These are phyloP conservation scores for Stipa capillata DNA, from an alignment of 176 grass and related monocot species.

Conservation along the genomic window DNA sequence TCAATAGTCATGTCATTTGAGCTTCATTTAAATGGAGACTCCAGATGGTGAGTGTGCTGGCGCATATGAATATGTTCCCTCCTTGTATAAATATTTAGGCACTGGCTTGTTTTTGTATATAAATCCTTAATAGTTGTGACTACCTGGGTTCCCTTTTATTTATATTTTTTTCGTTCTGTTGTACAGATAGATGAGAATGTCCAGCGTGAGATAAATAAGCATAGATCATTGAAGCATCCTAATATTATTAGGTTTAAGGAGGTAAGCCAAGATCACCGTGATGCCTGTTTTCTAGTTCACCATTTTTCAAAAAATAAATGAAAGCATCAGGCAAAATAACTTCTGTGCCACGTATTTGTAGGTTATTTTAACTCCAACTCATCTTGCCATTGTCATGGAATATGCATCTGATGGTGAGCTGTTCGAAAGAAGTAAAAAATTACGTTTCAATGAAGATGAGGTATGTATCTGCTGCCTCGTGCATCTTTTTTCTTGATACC, in stretches of 20 bases:
- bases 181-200: conserved; percentile 99
- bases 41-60: background rate
- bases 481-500: conserved; percentile 9
- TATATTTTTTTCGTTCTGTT: conserved; percentile 21
- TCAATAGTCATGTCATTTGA: background rate
- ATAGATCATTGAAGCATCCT: conserved; percentile 92
- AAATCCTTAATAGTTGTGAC: background rate
- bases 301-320: background rate
- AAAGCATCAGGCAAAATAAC: background rate
- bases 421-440: conserved; percentile 89
- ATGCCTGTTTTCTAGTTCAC: background rate
- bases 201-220: conserved; percentile 98
- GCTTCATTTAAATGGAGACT: conserved; percentile 6
- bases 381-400: conserved; percentile 99
- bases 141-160: conserved; percentile 18
- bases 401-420: conserved; percentile 96
- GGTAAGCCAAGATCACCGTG: conserved; percentile 27
- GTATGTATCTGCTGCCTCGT: conserved; percentile 34
- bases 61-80: background rate
- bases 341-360: conserved; percentile 9
- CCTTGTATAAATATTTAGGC: background rate
- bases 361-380: conserved; percentile 99
- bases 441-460: conserved; percentile 95
- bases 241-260: conserved; percentile 99
- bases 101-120: background rate